Base-by-base conservation (phyloP, 371 early-diverging fungal species). In the Nematocida displodere region DNA sequence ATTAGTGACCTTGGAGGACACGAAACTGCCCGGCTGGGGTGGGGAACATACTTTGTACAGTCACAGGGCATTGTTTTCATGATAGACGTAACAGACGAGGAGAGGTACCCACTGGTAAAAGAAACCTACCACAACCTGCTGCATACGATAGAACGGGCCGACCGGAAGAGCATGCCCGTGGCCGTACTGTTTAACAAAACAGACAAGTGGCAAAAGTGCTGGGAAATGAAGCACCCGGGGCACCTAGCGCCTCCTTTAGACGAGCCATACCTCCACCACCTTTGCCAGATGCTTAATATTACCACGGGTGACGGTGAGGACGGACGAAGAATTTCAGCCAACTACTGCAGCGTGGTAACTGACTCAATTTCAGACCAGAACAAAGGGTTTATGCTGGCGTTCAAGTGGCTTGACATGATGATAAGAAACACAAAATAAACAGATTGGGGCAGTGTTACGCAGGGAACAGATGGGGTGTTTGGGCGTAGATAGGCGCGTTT, bases 111-210 rank as follows among this genome's bases (percentile, higher is more conserved):
- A 3, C 64, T 77, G 40, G 85, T 84, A 22, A 66, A 52, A 42
- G 79, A 81, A 44, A 81, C 81, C 15, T 84, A 71, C 49, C 46
- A 79, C 2, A 54, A 47, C n/a, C 76, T 84, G 20, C 34, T 65
- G n/a, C 40, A 77, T 2, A 42, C 77, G 39, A 80, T 78, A 61
- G 77, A 76, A 29, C 39, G 46, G 36, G 26, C 54, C 0, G 71
- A 48, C 5, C 54, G 49, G 37, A 49, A 47, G 22, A 56, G 67
- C 20, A 66, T 80, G 20, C 85, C 85, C n/a, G 68, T 84, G 26
- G 79, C 79, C 53, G 81, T 84, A 11, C 79, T 84, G n/a, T 80
- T 84, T 77, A 84, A 84, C 59, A 84, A 84, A 65, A 80, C 82
- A 52, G 85, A 84, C 68, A 40, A 75, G 36, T 50, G 78, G 39